These are phyloP conservation scores for Pythium brachiatum DNA, from an alignment of 352 stramenopile genomes.

Conservation along the genomic window DNA sequence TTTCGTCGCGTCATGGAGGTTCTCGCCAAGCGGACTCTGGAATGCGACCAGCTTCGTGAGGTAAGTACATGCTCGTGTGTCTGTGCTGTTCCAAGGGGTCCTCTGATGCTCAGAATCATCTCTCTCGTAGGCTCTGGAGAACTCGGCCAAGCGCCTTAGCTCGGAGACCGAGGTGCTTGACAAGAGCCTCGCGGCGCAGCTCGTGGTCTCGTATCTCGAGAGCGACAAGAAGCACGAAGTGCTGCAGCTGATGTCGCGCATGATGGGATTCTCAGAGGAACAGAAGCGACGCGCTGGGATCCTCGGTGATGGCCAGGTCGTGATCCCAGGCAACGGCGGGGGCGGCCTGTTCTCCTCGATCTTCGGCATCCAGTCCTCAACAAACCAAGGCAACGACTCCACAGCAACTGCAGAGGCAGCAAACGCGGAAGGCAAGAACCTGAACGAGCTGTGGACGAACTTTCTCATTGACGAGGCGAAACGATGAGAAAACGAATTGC, in stretches of 20 bases:
- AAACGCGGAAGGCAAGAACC: constrained; percentile 60
- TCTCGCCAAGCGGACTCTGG: constrained; percentile 55
- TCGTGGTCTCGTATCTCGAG: constrained; percentile 75
- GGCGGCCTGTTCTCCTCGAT: constrained; percentile 70
- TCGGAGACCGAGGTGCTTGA: constrained; percentile 60
- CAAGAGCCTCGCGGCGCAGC: constrained; percentile 65
- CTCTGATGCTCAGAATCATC: neutral
- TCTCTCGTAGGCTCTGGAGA: constrained; percentile 49
- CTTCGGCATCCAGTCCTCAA: constrained; percentile 32
- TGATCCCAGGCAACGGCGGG: constrained; percentile 55
- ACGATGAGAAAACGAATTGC: neutral
- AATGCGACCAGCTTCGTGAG: constrained; percentile 73
- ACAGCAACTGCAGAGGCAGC: neutral
- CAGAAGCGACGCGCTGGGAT: constrained; percentile 66
- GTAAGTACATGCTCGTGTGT: constrained; percentile 19
- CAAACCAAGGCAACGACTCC: neutral
- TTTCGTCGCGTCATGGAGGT: constrained; percentile 51
- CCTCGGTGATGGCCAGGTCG: constrained; percentile 25
- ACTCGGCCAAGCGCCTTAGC: constrained; percentile 48
- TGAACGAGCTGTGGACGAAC: constrained; percentile 68
- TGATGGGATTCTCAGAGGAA: constrained; percentile 75
- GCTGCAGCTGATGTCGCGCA: constrained; percentile 64
- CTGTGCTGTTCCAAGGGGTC: too few species aligned
- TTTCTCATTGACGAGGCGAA: constrained; percentile 64
- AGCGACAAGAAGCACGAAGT: constrained; percentile 72